A percentile compares a stretch with the other conserved stretches of the same genome.
Evolutionary conservation across 805 yeast genomes (phyloP).

Genomic region (Candida oleophila): DNA sequence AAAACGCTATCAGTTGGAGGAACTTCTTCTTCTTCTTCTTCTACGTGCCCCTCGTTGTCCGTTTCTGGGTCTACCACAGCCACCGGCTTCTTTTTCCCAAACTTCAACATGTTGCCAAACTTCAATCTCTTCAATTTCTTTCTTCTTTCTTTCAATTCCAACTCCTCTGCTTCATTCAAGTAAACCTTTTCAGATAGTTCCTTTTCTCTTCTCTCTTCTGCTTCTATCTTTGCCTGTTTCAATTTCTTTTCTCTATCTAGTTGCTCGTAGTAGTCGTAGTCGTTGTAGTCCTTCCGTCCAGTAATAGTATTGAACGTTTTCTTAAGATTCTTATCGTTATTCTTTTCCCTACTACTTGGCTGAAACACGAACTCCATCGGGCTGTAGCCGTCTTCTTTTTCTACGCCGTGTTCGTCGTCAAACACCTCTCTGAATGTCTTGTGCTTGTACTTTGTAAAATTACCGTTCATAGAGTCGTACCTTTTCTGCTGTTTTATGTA

Average conservation of each 20-base stretch:
- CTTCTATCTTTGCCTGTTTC: not conserved
- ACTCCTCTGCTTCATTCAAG: conserved; percentile 3
- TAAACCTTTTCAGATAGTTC: not conserved
- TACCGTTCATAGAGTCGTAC: conserved; percentile 31
- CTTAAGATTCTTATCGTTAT: conserved; percentile 20
- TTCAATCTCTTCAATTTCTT: not conserved
- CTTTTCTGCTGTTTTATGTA: conserved; percentile 37
- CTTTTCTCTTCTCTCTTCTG: conserved; percentile 1
- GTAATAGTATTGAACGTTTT: conserved; percentile 26
- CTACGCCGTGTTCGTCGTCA: conserved; percentile 23
- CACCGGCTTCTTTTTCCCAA: conserved; percentile 9
- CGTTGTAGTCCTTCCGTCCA: conserved; percentile 29
- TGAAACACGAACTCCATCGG: conserved; percentile 43
- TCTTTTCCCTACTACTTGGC: conserved; percentile 13
- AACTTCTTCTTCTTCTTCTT: conserved; percentile 14
- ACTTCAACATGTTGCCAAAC: not conserved
- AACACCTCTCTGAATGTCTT: conserved; percentile 40
- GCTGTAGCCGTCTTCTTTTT: conserved; percentile 28
- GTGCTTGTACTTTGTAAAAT: conserved; percentile 39
- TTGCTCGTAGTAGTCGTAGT: conserved; percentile 32
- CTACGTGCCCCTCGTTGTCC: too few species aligned
- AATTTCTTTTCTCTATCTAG: not conserved
- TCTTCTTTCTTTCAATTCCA: not conserved
- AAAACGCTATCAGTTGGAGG: not conserved
- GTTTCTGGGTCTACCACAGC: conserved; percentile 17